phyloP scores from a whole-genome alignment of 225 moss, liverwort and hornwort genomes.

The Climacium dendroides region DNA sequence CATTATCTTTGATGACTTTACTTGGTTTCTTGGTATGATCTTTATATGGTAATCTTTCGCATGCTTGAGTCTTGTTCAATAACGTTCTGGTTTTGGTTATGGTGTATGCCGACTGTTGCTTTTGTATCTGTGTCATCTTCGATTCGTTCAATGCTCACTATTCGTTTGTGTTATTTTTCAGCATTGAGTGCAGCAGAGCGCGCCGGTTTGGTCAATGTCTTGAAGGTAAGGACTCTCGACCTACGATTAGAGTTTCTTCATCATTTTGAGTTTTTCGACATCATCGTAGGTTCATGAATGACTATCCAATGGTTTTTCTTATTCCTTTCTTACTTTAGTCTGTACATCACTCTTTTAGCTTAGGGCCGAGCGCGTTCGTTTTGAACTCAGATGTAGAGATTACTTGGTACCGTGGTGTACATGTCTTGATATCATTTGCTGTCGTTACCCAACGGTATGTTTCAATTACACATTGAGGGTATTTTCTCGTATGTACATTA shows the following conservation, averaged over 20 bases:
- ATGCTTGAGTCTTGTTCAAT: not conserved
- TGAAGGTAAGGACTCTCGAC: conserved; percentile 38
- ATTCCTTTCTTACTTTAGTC: not conserved
- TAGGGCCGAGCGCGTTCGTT: not conserved
- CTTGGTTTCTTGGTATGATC: not conserved
- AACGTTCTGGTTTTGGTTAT: not conserved
- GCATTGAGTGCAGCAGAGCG: conserved; percentile 73
- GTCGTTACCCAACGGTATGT: not conserved
- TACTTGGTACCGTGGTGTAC: not conserved
- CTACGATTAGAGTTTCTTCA: not conserved
- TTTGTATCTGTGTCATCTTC: not conserved
- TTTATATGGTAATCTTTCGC: not conserved
- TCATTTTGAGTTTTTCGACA: not conserved
- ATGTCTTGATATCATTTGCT: not conserved
- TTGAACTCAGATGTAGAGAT: not conserved
- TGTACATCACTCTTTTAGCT: not conserved
- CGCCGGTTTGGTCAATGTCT: conserved; percentile 66
- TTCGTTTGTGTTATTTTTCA: not conserved
- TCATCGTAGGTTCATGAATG: not conserved
- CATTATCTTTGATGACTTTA: not conserved
- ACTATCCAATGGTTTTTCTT: not conserved
- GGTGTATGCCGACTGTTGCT: not conserved
- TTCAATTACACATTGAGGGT: not conserved
- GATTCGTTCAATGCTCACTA: not conserved
- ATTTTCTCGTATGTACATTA: not conserved